Percentiles rank a stretch among this genome's conserved stretches.
phyloP scores from a whole-genome alignment of 345 rosid genomes.

The Rhodamnia rubescens region DNA sequence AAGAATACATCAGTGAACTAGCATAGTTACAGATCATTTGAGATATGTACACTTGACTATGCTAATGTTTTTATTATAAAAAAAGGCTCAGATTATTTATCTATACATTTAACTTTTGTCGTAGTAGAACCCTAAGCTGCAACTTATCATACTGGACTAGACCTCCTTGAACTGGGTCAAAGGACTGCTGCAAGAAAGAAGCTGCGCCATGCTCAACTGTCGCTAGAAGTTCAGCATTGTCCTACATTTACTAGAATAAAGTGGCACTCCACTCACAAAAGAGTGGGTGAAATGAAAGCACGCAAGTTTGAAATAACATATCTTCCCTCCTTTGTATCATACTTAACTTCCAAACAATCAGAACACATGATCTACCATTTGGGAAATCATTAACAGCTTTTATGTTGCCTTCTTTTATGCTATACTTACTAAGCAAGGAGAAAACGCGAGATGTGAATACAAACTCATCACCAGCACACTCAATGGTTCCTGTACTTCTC shows the following conservation, averaged over 20 bases:
- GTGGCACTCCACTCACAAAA: not conserved
- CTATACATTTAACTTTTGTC: not conserved
- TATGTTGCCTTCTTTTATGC: not conserved
- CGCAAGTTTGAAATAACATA: not conserved
- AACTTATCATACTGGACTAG: not conserved
- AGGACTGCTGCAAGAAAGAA: not conserved
- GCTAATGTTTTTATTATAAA: not conserved
- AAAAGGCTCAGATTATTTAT: not conserved
- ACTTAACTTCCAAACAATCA: not conserved
- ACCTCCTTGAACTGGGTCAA: not conserved
- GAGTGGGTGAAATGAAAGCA: not conserved
- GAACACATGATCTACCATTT: not conserved
- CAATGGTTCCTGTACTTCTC: not conserved
- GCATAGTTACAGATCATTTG: not conserved
- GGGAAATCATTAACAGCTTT: not conserved
- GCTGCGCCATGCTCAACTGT: not conserved
- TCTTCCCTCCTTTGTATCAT: not conserved
- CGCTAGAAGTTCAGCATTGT: not conserved
- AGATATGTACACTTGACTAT: not conserved
- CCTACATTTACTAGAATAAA: not conserved
- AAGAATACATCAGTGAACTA: not conserved
- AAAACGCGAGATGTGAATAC: not conserved
- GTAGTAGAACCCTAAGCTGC: not conserved
- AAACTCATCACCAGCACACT: not conserved
- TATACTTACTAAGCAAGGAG: not conserved